Evolutionary conservation across 139 green algal genomes (phyloP), one percentile per base, ranked within the genome.

Genomic region (Gonium pectorale): DNA sequence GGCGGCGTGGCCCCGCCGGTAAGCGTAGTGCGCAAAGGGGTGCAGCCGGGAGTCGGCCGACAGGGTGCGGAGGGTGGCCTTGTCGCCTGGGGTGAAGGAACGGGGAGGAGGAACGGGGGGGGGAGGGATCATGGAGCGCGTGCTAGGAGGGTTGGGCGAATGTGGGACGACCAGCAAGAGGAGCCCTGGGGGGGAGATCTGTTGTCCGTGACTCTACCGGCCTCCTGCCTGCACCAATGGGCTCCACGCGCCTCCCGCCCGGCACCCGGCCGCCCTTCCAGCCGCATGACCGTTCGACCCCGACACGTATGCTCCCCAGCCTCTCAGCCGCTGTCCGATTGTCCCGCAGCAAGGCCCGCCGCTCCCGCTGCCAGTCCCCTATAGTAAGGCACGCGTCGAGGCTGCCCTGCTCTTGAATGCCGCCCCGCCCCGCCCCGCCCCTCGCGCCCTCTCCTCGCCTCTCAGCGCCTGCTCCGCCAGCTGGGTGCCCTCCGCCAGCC

Each of bases 1-100:
- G 38, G 83, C 40, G 51, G 71, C 71, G 83, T 88, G 83, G 33
- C 83, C 83, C 7, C 64, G 73, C 5, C 26, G 9, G 74, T 88
- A 88, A 27, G 52, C 83, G 5, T 67, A 13, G 66, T 88, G 52
- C 22, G 83, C 83, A 41, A 88, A 88, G 52, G 46, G 68, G 43
- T 85, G 56, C 41, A 88, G 51, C 24, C 9, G 22, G 2, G 33
- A 29, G 11, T 49, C 22, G 31, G 35, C 6, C 3, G 38, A 66
- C 51, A 80, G 41, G 7, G 2, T 43, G 3, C 54, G 46, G 2
- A 88, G 56, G 4, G 1, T 21, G 9, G 51, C 52, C 74, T 88
- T 88, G 83, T 69, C 63, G 40, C 73, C 83, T 80, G 43, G 0
- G 40, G 40, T 22, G 56, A n/a, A 64, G 56, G n/a, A 64, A 64